Conservation (phyloP, 345 rosid genomes). For the Pistacia integerrima region DNA sequence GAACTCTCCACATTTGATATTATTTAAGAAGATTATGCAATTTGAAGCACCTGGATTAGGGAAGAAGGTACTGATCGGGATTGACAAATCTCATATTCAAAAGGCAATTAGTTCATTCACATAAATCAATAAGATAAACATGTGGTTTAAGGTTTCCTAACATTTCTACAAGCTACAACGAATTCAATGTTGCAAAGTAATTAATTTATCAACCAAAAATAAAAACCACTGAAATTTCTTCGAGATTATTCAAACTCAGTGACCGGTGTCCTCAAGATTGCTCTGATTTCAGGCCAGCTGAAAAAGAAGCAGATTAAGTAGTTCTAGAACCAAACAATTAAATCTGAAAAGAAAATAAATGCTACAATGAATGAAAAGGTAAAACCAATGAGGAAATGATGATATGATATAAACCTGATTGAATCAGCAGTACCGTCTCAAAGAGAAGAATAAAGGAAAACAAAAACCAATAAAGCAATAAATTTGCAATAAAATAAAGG, state of each 20-base stretch:
- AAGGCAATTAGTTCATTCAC: neutral
- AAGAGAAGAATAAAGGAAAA: too few relatives aligned
- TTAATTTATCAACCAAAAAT: neutral
- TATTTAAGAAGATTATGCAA: too few relatives aligned
- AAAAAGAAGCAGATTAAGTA: constrained; percentile 10
- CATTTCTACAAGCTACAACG: neutral
- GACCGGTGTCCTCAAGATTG: constrained; percentile 6
- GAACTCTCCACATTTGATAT: neutral
- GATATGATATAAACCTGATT: too few relatives aligned
- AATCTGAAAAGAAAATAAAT: neutral
- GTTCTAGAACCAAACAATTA: neutral
- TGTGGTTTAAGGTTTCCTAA: neutral
- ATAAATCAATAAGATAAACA: neutral
- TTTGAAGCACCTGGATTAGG: too few relatives aligned
- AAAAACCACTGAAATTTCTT: neutral
- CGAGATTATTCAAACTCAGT: constrained; percentile 2
- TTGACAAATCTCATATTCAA: neutral
- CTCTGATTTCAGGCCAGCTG: constrained; percentile 11
- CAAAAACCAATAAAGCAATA: too few relatives aligned
- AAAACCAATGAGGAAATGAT: neutral
- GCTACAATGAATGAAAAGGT: neutral
- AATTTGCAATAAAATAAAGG: too few relatives aligned
- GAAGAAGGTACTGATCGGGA: neutral
- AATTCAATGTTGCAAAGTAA: constrained; percentile 5
- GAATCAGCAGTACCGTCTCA: too few relatives aligned